Evolutionary conservation across 2,329 filamentous ascomycete genomes (phyloP).

Genomic region (Juglanconis juglandina): DNA sequence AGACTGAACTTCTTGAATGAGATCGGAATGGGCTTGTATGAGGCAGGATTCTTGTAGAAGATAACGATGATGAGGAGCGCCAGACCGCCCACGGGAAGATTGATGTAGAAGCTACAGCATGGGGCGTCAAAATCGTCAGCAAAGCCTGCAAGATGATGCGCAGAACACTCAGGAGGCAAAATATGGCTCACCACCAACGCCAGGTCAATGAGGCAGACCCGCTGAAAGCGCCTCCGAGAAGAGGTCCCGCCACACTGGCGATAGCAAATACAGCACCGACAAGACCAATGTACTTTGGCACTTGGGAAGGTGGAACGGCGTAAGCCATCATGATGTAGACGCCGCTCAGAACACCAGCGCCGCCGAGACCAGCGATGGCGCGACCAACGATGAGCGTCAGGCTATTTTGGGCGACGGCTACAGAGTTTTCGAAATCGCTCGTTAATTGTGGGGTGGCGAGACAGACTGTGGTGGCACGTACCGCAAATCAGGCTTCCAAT

Average conservation of each 20-base stretch:
- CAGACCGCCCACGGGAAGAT: slow-evolving; percentile 32
- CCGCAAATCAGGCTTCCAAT: background rate
- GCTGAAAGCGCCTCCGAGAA: slow-evolving; percentile 47
- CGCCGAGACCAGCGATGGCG: slow-evolving; percentile 30
- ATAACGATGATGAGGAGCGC: slow-evolving; percentile 25
- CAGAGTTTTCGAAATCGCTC: no score
- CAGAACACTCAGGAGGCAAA: background rate
- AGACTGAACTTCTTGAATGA: slow-evolving; percentile 16
- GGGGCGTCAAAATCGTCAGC: background rate
- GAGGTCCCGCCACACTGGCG: slow-evolving; percentile 43
- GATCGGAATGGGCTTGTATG: slow-evolving; percentile 18
- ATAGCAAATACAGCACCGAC: slow-evolving; percentile 42
- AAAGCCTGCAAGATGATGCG: background rate
- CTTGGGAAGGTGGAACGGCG: slow-evolving; percentile 24
- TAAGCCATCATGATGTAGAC: slow-evolving; percentile 33
- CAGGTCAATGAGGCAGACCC: slow-evolving; percentile 32
- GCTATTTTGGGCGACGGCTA: slow-evolving; percentile 31
- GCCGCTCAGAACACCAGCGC: slow-evolving; percentile 41
- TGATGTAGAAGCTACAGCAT: slow-evolving; percentile 31
- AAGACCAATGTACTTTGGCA: slow-evolving; percentile 30
- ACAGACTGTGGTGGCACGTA: background rate
- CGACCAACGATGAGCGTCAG: slow-evolving; percentile 30
- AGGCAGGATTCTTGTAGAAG: slow-evolving; percentile 25
- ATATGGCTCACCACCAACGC: background rate
- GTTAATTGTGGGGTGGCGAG: background rate